A percentile compares a stretch with the other conserved stretches of the same genome.
These are phyloP conservation scores for Rhododendron mucronatum DNA, from an alignment of 148 eudicot species.

Conservation along the genomic window DNA sequence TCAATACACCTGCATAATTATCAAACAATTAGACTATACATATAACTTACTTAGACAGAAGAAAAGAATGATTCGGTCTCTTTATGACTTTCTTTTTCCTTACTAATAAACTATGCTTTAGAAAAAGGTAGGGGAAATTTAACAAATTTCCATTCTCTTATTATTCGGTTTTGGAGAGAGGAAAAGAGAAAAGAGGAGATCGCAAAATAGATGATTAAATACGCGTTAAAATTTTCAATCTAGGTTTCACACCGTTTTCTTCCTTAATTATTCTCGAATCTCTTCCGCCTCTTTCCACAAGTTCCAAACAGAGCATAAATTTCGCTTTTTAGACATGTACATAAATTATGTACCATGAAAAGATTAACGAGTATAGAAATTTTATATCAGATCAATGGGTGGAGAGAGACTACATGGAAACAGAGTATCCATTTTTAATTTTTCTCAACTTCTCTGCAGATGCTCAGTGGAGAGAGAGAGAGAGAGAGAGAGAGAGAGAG, in stretches of 20 bases:
- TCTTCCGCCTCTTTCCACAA: not conserved
- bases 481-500: not conserved
- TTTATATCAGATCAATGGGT: not conserved
- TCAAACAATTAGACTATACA: not conserved
- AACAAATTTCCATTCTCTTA: not conserved
- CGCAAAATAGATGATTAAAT: not conserved
- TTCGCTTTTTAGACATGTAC: not conserved
- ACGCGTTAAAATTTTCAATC: no score
- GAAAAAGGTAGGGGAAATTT: no score
- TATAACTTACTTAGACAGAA: not conserved
- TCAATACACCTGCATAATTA: constrained; percentile 23
- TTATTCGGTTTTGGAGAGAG: no score
- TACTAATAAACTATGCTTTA: not conserved
- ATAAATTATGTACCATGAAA: not conserved
- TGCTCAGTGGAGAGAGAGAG: not conserved
- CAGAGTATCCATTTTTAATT: not conserved
- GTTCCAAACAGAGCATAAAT: not conserved
- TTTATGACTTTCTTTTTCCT: not conserved
- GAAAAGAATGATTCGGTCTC: constrained; percentile 8
- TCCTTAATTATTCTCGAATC: not conserved
- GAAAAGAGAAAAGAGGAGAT: not conserved
- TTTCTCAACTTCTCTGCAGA: not conserved
- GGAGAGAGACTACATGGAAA: not conserved
- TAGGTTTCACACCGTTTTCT: not conserved
- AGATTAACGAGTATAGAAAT: not conserved